A percentile compares a stretch with the other conserved stretches of the same genome.
Evolutionary conservation across 1,139 yeast genomes (phyloP).

Genomic region (Eremothecium cymbalariae): DNA sequence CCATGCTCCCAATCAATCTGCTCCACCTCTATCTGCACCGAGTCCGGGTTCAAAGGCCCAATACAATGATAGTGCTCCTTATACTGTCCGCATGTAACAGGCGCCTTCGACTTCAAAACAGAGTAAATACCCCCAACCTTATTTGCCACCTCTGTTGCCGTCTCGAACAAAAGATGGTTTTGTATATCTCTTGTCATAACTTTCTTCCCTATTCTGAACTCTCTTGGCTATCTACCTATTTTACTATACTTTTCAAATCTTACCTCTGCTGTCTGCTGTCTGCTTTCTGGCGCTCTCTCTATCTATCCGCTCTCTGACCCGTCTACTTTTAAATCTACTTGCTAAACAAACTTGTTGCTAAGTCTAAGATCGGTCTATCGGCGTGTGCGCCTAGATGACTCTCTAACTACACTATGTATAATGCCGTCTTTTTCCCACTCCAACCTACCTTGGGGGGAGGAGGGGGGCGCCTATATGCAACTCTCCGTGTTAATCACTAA

Average conservation of each 20-base stretch:
- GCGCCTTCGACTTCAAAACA: constrained; percentile 92
- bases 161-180: constrained; percentile 83
- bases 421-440: too few species aligned
- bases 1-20: constrained; percentile 60
- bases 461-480: too few species aligned
- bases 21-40: constrained; percentile 91
- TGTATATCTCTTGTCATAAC: constrained; percentile 65
- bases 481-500: too few species aligned
- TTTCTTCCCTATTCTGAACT: constrained; percentile 1
- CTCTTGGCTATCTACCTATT: not conserved
- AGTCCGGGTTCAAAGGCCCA: constrained; percentile 75
- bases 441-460: too few species aligned
- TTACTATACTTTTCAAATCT: not conserved
- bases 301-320: not conserved
- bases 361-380: too few species aligned
- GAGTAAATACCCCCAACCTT: constrained; percentile 97
- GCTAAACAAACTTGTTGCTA: too few species aligned
- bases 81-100: constrained; percentile 91
- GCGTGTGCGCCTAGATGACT: too few species aligned
- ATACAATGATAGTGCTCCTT: constrained; percentile 77
- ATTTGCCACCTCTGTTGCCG: constrained; percentile 96
- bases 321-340: too few species aligned
- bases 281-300: not conserved
- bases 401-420: too few species aligned
- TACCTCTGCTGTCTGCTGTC: not conserved